Base-by-base conservation (phyloP, 1,284 basidiomycete species). In the Serendipita sp. region DNA sequence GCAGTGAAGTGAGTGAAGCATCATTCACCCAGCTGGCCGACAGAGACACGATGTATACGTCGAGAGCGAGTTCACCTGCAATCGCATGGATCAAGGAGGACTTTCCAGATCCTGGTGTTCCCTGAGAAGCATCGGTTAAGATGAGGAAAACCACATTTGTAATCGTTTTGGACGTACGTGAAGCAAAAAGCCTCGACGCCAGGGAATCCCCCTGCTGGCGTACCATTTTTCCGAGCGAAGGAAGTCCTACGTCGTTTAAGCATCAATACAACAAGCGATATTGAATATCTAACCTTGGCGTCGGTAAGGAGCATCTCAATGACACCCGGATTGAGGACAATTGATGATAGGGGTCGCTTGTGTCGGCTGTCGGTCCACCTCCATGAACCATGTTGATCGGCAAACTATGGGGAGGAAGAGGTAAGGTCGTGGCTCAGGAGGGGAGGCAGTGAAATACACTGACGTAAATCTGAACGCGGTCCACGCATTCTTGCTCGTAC, bases 401-500 rank as follows among this genome's bases (percentile, higher is more conserved):
- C 53, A 34, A 58, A 58, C 53, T 58, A 63, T 26, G 62, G 44
- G 32, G 53, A 61, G 58, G 32, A 60, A 61, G 58, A 47, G 61
- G 35, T 42, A 34, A 42, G 62, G 41, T 2, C 60, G 29, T 26
- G 29, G 41, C 22, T 30, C 15, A 44, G 8, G 8, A 49, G 8
- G 8, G n/a, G 45, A 49, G 29, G 45, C 45, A n/a, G 45, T 49
- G 38, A 38, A 38, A n/a, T 49, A 88, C 87, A 12, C 88, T 88
- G 70, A 90, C 88, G 71, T 88, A 90, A 42, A 90, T 88, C 71
- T 90, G 86, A 67, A 90, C 87, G 53, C 87, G 80, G 69, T 90
- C 87, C 42, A 89, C 80, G 43, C 86, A 82, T 70, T 89, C 87
- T 0, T 86, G 86, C 72, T 90, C 88, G 69, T 90, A 90, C 69